Base-by-base conservation (phyloP, 2,329 filamentous ascomycete genomes). In the Thielaviopsis euricoi region DNA sequence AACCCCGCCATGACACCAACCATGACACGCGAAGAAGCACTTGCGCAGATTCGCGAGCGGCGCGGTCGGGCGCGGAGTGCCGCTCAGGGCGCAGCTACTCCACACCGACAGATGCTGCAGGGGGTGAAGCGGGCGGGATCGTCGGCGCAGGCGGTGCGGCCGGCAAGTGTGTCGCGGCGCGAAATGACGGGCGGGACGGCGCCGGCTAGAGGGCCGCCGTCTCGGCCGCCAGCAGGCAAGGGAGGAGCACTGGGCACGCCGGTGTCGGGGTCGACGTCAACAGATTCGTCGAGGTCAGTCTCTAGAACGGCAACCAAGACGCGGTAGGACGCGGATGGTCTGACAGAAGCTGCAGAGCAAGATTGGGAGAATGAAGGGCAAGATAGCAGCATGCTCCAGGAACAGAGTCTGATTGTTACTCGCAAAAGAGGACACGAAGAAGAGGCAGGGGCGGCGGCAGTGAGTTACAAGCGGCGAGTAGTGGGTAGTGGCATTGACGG, bases 41-140 rank as follows among this genome's bases (percentile, higher is more conserved):
- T 91, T 17, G 84, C 84, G 58, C 81, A 84, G 67, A 90, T 91
- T 63, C 77, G 82, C 56, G 83, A 87, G 70, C 76, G 87, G 26
- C 73, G 87, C 56, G 85, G 85, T 6, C 74, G 87, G 52, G 85
- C 86, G 58, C 77, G 81, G 63, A 87, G 83, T 67, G 79, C 85
- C 59, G 81, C 82, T 4, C 76, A 81, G 78, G 67, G 67, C 80
- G 46, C 71, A 75, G 61, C 79, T 75, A 25, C 70, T 63, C 48
- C 56, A 69, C 22, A 67, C 64, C 52, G 68, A 68, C 61, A 64
- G 69, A 53, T 57, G 55, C 22, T 50, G 6, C 55, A 57, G 33
- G 55, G 55, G 13, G 22, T 57, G 25, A 57, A 52, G 33, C 51
- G 25, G 25, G 43, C 52, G 49, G 55, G 55, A 37, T 17, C 55